Conservation (phyloP, 768 basidiomycete genomes). For the Trametes elegans region DNA sequence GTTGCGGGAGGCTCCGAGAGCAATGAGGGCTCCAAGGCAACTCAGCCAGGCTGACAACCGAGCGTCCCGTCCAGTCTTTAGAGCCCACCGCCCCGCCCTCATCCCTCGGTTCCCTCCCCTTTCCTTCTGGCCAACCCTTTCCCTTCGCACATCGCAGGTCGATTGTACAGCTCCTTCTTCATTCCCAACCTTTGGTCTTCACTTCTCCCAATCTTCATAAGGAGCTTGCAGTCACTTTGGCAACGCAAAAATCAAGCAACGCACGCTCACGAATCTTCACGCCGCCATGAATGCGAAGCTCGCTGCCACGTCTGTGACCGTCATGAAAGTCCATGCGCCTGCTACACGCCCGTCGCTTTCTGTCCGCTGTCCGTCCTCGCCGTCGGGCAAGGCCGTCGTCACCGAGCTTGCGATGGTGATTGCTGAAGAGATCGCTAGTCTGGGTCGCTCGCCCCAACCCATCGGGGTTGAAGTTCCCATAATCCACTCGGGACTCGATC, state of each 20-base stretch:
- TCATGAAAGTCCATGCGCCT: slow-evolving; percentile 14
- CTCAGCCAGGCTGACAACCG: slow-evolving; percentile 9
- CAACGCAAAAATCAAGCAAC: slow-evolving; percentile 19
- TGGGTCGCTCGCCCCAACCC: slow-evolving; percentile 29
- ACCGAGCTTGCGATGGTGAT: slow-evolving; percentile 33
- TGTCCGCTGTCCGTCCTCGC: slow-evolving; percentile 13
- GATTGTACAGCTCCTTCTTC: slow-evolving; percentile 21
- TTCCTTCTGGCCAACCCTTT: slow-evolving; percentile 16
- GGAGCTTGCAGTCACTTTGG: slow-evolving; percentile 23
- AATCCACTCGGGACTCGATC: slow-evolving; percentile 33
- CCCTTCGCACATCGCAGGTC: slow-evolving; percentile 22
- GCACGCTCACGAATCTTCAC: slow-evolving; percentile 15
- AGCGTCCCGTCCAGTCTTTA: slow-evolving; percentile 10
- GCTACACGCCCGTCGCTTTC: slow-evolving; percentile 20
- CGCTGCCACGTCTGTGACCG: slow-evolving; percentile 26
- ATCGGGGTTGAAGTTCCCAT: slow-evolving; percentile 33
- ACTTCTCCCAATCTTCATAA: background rate
- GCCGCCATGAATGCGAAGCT: slow-evolving; percentile 27
- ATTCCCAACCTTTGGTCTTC: background rate
- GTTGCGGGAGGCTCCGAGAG: slow-evolving; percentile 1
- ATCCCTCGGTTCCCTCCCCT: slow-evolving; percentile 18
- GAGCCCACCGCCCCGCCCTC: background rate
- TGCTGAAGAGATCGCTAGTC: slow-evolving; percentile 31
- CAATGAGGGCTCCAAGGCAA: slow-evolving; percentile 17
- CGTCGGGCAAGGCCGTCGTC: slow-evolving; percentile 13